These are phyloP conservation scores for Parasarocladium wereldwijsianum DNA, from an alignment of 2,329 filamentous ascomycete genomes.

Conservation along the genomic window DNA sequence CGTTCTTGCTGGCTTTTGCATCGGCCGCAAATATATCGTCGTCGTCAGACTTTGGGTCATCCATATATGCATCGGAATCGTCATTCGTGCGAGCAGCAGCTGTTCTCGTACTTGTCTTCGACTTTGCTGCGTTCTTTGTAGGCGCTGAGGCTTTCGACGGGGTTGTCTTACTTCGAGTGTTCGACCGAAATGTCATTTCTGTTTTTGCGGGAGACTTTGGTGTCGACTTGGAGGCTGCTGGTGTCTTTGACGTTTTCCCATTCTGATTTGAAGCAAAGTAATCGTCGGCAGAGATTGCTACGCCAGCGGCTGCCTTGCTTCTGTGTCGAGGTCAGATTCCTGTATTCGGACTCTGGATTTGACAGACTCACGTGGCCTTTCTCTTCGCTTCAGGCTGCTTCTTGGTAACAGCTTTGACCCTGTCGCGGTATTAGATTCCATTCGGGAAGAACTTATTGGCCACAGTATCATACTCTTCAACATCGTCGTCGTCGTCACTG, in stretches of 20 bases:
- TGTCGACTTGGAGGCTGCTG: conserved; percentile 25
- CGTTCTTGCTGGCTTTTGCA: conserved; percentile 50
- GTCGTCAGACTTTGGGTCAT: conserved; percentile 55
- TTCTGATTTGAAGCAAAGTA: conserved; percentile 38
- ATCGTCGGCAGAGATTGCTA: conserved; percentile 38
- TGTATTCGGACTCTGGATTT: conserved; percentile 4
- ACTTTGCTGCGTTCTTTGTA: conserved; percentile 14
- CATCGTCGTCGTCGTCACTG: conserved; percentile 58
- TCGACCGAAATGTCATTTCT: conserved; percentile 33
- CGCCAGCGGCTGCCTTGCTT: conserved; percentile 28
- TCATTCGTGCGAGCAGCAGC: conserved; percentile 30
- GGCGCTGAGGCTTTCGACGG: no score
- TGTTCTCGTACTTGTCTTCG: conserved; percentile 16
- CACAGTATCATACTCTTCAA: conserved; percentile 2
- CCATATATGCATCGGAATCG: conserved; percentile 43
- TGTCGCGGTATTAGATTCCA: not conserved
- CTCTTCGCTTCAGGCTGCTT: conserved; percentile 34
- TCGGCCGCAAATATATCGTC: conserved; percentile 77
- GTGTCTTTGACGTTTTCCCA: conserved; percentile 20
- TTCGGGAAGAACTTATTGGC: not conserved
- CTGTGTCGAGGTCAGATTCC: conserved; percentile 12
- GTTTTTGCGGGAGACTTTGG: conserved; percentile 22
- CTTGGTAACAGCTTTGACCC: no score
- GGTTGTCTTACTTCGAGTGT: conserved; percentile 32
- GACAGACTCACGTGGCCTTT: conserved; percentile 33